Conservation (phyloP, 1,284 basidiomycete genomes). For the Mycena sp. region DNA sequence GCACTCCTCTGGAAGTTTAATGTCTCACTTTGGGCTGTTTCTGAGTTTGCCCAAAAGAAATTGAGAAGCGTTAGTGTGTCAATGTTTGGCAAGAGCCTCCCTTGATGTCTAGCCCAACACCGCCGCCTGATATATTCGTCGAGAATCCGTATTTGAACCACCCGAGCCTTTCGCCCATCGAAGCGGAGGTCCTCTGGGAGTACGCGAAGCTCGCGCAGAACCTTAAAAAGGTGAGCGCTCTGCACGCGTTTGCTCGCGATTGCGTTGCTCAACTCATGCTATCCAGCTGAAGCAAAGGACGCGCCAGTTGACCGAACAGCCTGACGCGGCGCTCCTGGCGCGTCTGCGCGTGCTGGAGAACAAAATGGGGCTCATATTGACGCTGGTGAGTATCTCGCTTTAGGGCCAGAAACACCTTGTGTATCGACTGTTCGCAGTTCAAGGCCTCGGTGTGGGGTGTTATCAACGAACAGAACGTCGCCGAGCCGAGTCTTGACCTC, state of each 20-base stretch:
- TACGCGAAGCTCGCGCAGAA: constrained; percentile 80
- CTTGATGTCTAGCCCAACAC: constrained; percentile 17
- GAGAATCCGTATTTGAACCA: constrained; percentile 76
- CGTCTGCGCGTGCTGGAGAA: constrained; percentile 87
- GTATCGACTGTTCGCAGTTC: constrained; percentile 63
- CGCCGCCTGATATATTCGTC: constrained; percentile 55
- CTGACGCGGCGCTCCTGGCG: constrained; percentile 80
- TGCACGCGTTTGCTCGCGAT: not conserved
- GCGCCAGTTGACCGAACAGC: constrained; percentile 69
- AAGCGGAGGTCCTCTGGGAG: constrained; percentile 82
- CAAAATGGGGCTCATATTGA: constrained; percentile 95
- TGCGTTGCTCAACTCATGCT: constrained; percentile 12
- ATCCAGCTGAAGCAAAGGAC: constrained; percentile 66
- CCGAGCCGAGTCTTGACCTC: constrained; percentile 43
- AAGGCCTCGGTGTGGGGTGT: constrained; percentile 96
- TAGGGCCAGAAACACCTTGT: constrained; percentile 17
- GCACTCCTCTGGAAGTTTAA: too few relatives aligned
- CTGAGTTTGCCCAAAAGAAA: too few relatives aligned
- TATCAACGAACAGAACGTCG: constrained; percentile 83
- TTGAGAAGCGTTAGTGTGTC: too few relatives aligned
- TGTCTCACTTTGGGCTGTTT: too few relatives aligned
- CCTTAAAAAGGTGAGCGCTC: constrained; percentile 67
- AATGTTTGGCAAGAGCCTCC: not conserved
- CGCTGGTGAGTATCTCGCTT: constrained; percentile 65
- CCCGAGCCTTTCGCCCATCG: constrained; percentile 65